Percentiles rank a stretch among this genome's conserved stretches.
These are phyloP conservation scores for Syzygium aqueum DNA, from an alignment of 345 rosid genomes.

Conservation along the genomic window DNA sequence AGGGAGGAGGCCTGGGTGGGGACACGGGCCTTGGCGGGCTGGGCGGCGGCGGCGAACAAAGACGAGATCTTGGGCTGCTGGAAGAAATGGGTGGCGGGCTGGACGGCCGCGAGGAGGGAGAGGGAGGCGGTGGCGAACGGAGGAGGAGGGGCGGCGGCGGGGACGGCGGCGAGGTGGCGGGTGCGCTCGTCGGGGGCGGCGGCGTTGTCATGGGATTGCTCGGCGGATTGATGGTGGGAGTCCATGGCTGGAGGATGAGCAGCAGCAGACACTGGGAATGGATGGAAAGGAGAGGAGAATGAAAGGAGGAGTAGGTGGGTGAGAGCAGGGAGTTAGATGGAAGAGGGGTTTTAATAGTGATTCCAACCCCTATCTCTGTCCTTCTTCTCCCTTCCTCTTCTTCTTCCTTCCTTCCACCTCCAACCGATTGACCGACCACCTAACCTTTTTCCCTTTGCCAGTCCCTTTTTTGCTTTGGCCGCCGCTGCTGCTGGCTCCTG, in stretches of 20 bases:
- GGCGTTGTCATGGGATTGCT: conserved; percentile 22
- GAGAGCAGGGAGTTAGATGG: not conserved
- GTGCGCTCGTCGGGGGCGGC: conserved; percentile 9
- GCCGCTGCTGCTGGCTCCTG: not conserved
- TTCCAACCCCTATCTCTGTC: not conserved
- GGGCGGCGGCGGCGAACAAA: conserved; percentile 22
- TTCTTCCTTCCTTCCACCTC: not conserved
- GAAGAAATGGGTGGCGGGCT: conserved; percentile 42
- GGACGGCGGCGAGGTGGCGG: not conserved
- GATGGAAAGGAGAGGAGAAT: not conserved
- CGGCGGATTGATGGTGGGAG: conserved; percentile 18
- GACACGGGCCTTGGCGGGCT: conserved; percentile 56
- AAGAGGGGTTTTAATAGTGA: not conserved
- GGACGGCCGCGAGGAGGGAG: conserved; percentile 37
- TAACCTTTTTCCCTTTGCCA: not conserved
- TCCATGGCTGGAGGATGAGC: conserved; percentile 23
- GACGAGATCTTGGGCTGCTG: conserved; percentile 33
- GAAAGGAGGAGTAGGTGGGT: not conserved
- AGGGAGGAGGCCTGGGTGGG: conserved; percentile 67
- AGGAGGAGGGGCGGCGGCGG: conserved; percentile 7
- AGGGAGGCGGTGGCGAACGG: conserved; percentile 57
- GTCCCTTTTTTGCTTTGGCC: not conserved
- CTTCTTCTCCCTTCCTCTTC: not conserved
- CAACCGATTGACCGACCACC: not conserved
- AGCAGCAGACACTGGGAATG: too few species aligned